Evolutionary conservation across 192 early-diverging fungal species (phyloP).

Genomic region (Coemansia erecta): DNA sequence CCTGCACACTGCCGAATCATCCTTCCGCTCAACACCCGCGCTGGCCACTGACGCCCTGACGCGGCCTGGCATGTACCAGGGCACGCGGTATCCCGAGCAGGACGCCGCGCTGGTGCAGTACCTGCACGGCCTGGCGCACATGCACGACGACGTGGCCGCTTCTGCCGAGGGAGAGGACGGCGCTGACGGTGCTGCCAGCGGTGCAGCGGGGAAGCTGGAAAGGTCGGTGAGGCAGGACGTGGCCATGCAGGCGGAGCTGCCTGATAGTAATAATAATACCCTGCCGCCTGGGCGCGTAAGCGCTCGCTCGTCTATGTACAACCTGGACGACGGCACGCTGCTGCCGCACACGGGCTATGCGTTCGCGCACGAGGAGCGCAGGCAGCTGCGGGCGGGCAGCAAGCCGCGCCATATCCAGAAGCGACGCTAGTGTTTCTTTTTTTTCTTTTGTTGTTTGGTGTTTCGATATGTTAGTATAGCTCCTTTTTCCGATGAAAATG

Average conservation of each 20-base stretch:
- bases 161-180: background rate
- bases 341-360: constrained; percentile 48
- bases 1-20: background rate
- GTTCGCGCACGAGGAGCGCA: constrained; percentile 39
- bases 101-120: constrained; percentile 32
- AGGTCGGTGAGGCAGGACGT: constrained; percentile 16
- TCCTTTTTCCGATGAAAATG: too few relatives aligned
- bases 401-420: constrained; percentile 11
- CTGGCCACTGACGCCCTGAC: constrained; percentile 20
- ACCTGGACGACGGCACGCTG: constrained; percentile 37
- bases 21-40: background rate
- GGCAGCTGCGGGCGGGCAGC: background rate
- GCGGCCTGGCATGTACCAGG: constrained; percentile 39
- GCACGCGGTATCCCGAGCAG: constrained; percentile 23
- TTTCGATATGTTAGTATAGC: too few relatives aligned
- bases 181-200: background rate
- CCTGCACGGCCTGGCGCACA: constrained; percentile 37
- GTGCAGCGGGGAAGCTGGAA: constrained; percentile 13
- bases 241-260: constrained; percentile 11
- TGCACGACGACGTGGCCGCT: constrained; percentile 3
- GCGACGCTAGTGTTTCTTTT: constrained; percentile 2
- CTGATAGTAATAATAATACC: too few relatives aligned
- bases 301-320: constrained; percentile 44
- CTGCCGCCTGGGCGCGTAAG: too few relatives aligned
- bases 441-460: background rate